These are phyloP conservation scores for Pythium sukuiense DNA, from an alignment of 352 stramenopile species.

Conservation along the genomic window DNA sequence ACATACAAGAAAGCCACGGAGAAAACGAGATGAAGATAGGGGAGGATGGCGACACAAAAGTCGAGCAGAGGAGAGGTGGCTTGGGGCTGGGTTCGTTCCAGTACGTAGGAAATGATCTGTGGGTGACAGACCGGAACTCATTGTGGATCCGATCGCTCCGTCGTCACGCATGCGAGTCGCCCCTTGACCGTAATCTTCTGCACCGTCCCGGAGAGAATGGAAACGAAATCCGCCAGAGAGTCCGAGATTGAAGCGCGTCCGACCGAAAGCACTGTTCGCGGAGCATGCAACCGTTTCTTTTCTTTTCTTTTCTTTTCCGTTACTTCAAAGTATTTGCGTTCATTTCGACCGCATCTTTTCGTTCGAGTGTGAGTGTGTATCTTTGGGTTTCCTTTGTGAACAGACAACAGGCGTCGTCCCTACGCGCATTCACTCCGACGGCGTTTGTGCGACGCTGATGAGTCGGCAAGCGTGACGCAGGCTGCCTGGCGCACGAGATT, in stretches of 20 bases:
- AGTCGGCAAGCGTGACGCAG: slow-evolving; percentile 15
- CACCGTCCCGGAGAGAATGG: background rate
- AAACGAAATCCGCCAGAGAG: slow-evolving; percentile 3
- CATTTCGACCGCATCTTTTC: slow-evolving; percentile 1
- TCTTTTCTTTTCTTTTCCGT: background rate
- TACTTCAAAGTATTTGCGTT: background rate
- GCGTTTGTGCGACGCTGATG: slow-evolving; percentile 5
- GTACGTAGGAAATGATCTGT: background rate
- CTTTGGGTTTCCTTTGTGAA: slow-evolving; percentile 5
- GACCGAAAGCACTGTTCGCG: background rate
- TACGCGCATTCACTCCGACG: background rate
- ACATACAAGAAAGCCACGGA: background rate
- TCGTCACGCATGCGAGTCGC: background rate
- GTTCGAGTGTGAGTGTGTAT: background rate
- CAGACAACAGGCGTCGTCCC: slow-evolving; percentile 8
- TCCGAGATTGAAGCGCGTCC: background rate
- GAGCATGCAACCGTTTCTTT: background rate
- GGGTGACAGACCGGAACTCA: background rate
- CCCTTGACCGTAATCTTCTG: background rate
- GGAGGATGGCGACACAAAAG: no score
- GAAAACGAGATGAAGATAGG: background rate
- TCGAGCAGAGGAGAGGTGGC: no score
- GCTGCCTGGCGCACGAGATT: slow-evolving; percentile 15
- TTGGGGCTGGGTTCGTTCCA: background rate
- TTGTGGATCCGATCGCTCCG: background rate